These are phyloP conservation scores for Aurifilum marmelostoma DNA, from an alignment of 2,329 filamentous ascomycete species.

Conservation along the genomic window DNA sequence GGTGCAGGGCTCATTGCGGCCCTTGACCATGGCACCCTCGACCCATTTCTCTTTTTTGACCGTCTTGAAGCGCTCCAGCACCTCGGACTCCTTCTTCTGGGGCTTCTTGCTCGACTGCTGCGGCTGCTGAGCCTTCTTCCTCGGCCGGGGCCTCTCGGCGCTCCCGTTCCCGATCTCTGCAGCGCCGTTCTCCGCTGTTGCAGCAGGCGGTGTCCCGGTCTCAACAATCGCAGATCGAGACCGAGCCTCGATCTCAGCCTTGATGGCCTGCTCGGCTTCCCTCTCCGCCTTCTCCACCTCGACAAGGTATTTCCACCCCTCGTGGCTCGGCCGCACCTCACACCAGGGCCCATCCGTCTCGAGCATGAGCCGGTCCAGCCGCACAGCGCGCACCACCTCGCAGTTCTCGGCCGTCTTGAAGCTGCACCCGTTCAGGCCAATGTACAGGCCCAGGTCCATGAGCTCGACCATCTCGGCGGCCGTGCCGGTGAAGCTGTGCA, in stretches of 20 bases:
- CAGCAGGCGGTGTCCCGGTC: neutral
- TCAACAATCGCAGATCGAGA: slow-evolving; percentile 13
- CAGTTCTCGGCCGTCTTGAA: slow-evolving; percentile 94
- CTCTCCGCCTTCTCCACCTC: slow-evolving; percentile 42
- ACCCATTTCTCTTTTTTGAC: slow-evolving; percentile 97
- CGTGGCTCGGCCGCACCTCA: slow-evolving; percentile 88
- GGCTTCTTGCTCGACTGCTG: slow-evolving; percentile 47
- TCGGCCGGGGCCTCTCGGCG: slow-evolving; percentile 17
- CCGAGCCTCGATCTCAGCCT: slow-evolving; percentile 18
- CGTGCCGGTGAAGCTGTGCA: slow-evolving; percentile 94
- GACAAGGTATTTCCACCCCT: slow-evolving; percentile 72
- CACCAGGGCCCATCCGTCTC: slow-evolving; percentile 99
- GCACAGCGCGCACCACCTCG: slow-evolving; percentile 78
- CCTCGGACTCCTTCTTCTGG: slow-evolving; percentile 65
- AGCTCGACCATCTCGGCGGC: slow-evolving; percentile 81
- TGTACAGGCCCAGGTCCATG: slow-evolving; percentile 78
- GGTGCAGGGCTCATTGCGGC: slow-evolving; percentile 87
- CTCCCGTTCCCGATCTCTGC: slow-evolving; percentile 24
- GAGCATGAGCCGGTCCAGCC: slow-evolving; percentile 80
- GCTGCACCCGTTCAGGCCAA: slow-evolving; percentile 96
- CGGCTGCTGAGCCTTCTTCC: slow-evolving; percentile 38
- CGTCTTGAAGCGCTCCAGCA: slow-evolving; percentile 73
- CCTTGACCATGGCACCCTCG: slow-evolving; percentile 87
- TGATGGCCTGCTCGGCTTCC: slow-evolving; percentile 29
- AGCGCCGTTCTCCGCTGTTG: neutral